phyloP scores from a whole-genome alignment of 139 green algal genomes.

The Chlorella ohadii region DNA sequence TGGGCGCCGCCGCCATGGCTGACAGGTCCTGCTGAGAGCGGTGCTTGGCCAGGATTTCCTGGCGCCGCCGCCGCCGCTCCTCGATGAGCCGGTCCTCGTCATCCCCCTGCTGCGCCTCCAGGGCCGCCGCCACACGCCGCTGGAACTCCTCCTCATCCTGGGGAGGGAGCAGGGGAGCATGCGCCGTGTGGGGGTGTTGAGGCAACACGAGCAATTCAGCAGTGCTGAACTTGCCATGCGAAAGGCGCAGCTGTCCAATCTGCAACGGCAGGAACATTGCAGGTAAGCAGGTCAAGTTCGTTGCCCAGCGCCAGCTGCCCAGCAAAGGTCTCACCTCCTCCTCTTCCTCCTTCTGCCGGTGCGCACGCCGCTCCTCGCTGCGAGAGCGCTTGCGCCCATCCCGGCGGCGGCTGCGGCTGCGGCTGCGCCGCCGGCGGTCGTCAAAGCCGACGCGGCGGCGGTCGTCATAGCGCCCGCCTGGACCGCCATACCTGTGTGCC shows the following conservation, averaged over 20 bases:
- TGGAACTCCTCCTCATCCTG: conserved; percentile 44
- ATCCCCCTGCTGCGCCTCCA: conserved; percentile 47
- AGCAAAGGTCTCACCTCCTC: not conserved
- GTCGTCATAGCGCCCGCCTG: not conserved
- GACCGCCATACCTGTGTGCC: not conserved
- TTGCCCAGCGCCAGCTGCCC: too few relatives aligned
- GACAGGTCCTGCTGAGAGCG: conserved; percentile 29
- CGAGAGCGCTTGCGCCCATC: conserved; percentile 13
- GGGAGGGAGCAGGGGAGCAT: too few relatives aligned
- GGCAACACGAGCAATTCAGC: too few relatives aligned
- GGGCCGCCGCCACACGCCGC: conserved; percentile 39
- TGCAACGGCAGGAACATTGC: too few relatives aligned
- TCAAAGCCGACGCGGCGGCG: not conserved
- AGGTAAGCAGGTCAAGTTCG: too few relatives aligned
- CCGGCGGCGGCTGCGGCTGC: not conserved
- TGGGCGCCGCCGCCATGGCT: conserved; percentile 37
- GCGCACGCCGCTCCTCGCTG: conserved; percentile 30
- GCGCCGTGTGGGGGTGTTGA: too few relatives aligned
- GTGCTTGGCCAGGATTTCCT: conserved; percentile 75
- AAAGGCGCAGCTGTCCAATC: too few relatives aligned
- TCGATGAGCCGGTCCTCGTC: conserved; percentile 74
- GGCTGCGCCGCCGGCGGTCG: conserved; percentile 13
- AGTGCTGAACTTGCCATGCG: too few relatives aligned
- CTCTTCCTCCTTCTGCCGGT: conserved; percentile 15
- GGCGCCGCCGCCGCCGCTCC: conserved; percentile 59